Evolutionary conservation across 164 flowering plant species (phyloP).

Genomic region (Kingdonia uniflora): DNA sequence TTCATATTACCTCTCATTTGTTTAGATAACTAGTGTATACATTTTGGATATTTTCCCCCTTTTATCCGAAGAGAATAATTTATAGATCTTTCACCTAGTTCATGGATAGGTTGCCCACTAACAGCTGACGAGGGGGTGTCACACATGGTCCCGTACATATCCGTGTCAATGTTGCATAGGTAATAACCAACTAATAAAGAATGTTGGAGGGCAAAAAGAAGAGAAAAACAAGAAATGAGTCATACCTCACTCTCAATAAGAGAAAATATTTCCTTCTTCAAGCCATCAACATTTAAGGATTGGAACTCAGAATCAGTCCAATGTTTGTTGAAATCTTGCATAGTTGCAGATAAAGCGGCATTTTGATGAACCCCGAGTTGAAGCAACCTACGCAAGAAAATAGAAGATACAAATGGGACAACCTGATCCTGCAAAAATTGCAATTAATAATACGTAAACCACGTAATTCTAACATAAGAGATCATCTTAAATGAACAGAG

Average conservation of each 20-base stretch:
- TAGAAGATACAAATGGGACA: slow-evolving; percentile 61
- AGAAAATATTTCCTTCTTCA: slow-evolving; percentile 62
- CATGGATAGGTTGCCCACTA: no score
- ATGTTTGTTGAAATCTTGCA: slow-evolving; percentile 54
- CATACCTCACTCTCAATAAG: slow-evolving; percentile 72
- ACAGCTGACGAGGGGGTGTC: no score
- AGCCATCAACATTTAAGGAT: slow-evolving; percentile 50
- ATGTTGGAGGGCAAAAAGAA: background rate
- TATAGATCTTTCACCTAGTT: no score
- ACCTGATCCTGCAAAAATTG: slow-evolving; percentile 50
- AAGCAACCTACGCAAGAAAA: slow-evolving; percentile 68
- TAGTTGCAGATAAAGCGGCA: slow-evolving; percentile 44
- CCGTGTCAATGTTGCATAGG: no score
- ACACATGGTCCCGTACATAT: no score
- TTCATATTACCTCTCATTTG: no score
- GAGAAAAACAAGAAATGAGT: slow-evolving; percentile 4
- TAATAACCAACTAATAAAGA: no score
- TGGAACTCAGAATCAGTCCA: slow-evolving; percentile 58
- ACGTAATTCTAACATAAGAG: background rate
- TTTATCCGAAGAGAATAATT: no score
- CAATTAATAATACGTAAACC: background rate
- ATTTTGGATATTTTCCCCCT: no score
- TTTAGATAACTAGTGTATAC: no score
- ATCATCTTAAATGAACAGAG: no score
- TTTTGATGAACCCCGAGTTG: slow-evolving; percentile 63